A percentile compares a stretch with the other conserved stretches of the same genome.
Conservation (phyloP, 2,329 filamentous ascomycete genomes). For the Aspergillus puulaauensis region DNA sequence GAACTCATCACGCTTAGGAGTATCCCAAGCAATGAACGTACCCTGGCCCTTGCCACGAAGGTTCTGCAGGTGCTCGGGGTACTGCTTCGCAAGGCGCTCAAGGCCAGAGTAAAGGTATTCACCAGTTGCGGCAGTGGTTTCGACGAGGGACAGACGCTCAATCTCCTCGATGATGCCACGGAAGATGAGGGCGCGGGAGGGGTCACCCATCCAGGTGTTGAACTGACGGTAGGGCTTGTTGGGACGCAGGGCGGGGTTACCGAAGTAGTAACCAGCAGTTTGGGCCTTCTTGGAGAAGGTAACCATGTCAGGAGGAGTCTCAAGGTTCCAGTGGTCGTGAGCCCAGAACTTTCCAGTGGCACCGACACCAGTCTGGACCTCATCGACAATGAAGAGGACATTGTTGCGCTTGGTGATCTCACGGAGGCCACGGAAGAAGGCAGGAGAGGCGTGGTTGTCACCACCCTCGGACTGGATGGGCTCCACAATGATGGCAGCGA, state of each 20-base stretch:
- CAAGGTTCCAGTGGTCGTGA: conserved; percentile 88
- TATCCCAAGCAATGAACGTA: conserved; percentile 92
- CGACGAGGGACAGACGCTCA: conserved; percentile 71
- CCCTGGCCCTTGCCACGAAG: conserved; percentile 83
- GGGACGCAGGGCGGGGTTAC: conserved; percentile 73
- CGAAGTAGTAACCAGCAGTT: conserved; percentile 89
- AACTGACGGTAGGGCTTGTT: conserved; percentile 96
- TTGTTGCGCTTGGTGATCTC: conserved; percentile 66
- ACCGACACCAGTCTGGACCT: conserved; percentile 90
- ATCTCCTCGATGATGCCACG: conserved; percentile 82
- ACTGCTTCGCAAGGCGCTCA: conserved; percentile 65
- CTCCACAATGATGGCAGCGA: conserved; percentile 80
- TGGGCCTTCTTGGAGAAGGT: conserved; percentile 96
- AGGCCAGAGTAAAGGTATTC: conserved; percentile 75
- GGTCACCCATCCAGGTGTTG: conserved; percentile 98
- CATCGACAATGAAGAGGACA: conserved; percentile 85
- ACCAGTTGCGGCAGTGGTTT: conserved; percentile 74
- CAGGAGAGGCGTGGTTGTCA: conserved; percentile 87
- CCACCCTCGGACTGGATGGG: conserved; percentile 92
- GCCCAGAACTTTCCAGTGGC: conserved; percentile 96
- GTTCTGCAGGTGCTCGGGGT: conserved; percentile 77
- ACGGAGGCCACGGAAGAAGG: conserved; percentile 83
- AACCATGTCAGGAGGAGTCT: conserved; percentile 82
- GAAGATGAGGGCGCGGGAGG: conserved; percentile 80
- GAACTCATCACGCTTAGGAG: conserved; percentile 75